phyloP scores from a whole-genome alignment of 495 filamentous ascomycete species.

The Cetradonia linearis region DNA sequence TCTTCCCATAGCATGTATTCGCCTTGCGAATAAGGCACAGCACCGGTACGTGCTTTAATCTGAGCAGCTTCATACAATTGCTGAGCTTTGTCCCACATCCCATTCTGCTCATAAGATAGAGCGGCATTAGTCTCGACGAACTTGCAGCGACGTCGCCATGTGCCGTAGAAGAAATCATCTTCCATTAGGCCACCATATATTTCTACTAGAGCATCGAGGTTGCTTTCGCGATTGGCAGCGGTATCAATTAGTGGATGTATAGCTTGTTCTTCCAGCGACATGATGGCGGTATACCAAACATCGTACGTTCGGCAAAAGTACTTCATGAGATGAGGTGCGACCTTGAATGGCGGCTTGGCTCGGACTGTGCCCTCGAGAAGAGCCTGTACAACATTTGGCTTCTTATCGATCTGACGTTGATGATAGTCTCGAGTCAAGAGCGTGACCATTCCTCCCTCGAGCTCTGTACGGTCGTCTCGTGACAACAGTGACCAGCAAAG shows the following conservation, averaged over 20 bases:
- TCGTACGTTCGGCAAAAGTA: conserved; percentile 85
- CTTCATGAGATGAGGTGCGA: conserved; percentile 92
- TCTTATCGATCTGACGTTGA: conserved; percentile 79
- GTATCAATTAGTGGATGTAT: conserved; percentile 79
- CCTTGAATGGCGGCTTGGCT: conserved; percentile 72
- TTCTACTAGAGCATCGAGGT: conserved; percentile 85
- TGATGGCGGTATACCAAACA: conserved; percentile 85
- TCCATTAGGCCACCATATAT: conserved; percentile 82
- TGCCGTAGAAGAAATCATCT: conserved; percentile 95
- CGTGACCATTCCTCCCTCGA: conserved; percentile 77
- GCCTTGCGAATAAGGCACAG: conserved; percentile 84
- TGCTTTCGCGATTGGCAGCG: conserved; percentile 74
- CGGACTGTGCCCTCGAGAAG: conserved; percentile 76
- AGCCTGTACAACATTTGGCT: conserved; percentile 89
- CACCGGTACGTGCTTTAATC: conserved; percentile 88
- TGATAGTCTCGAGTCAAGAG: conserved; percentile 93
- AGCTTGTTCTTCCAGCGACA: conserved; percentile 73
- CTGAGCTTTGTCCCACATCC: conserved; percentile 98
- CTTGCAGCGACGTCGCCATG: conserved; percentile 88
- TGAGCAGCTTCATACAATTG: conserved; percentile 91
- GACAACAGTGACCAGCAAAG: conserved; percentile 84
- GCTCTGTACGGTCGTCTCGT: conserved; percentile 79
- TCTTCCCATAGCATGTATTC: conserved; percentile 99
- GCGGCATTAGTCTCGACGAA: conserved; percentile 96
- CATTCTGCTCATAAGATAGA: conserved; percentile 94